These are phyloP conservation scores for Dictyostelium discoideum DNA, from an alignment of 78 protist genomes.

Conservation along the genomic window DNA sequence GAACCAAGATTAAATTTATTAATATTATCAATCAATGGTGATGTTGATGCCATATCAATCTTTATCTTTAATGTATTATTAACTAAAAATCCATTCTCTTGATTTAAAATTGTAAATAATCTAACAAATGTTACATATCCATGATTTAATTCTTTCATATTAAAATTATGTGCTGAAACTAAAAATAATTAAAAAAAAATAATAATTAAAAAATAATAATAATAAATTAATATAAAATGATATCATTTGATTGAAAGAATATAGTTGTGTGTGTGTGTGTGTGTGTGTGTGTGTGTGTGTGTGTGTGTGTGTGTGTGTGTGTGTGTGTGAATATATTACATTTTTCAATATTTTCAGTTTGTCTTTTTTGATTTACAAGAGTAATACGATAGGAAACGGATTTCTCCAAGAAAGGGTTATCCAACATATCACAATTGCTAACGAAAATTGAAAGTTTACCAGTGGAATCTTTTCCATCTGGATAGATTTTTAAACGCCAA, in stretches of 20 bases:
- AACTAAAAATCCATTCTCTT: background rate
- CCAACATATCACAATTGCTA: constrained; percentile 9
- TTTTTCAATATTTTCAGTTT: constrained; percentile 7
- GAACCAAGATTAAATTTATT: background rate
- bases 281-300: too few species aligned
- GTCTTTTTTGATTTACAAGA: background rate
- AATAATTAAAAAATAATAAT: too few species aligned
- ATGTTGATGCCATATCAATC: constrained; percentile 11
- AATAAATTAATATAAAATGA: too few species aligned
- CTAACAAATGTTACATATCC: constrained; percentile 21
- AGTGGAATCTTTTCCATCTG: constrained; percentile 6
- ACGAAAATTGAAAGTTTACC: constrained; percentile 10
- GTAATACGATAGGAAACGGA: background rate
- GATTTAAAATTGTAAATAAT: constrained; percentile 18
- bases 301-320: too few species aligned
- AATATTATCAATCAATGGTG: constrained; percentile 2
- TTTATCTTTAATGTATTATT: background rate
- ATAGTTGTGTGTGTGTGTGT: too few species aligned
- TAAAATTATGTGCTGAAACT: constrained; percentile 15
- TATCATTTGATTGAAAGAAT: too few species aligned
- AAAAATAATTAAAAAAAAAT: background rate
- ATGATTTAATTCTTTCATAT: constrained; percentile 19
- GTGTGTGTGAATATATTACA: background rate
- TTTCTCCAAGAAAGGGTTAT: constrained; percentile 6
- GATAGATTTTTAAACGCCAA: constrained; percentile 12